Evolutionary conservation across 164 flowering plant genomes (phyloP).

Genomic region (Tetracentron sinense): DNA sequence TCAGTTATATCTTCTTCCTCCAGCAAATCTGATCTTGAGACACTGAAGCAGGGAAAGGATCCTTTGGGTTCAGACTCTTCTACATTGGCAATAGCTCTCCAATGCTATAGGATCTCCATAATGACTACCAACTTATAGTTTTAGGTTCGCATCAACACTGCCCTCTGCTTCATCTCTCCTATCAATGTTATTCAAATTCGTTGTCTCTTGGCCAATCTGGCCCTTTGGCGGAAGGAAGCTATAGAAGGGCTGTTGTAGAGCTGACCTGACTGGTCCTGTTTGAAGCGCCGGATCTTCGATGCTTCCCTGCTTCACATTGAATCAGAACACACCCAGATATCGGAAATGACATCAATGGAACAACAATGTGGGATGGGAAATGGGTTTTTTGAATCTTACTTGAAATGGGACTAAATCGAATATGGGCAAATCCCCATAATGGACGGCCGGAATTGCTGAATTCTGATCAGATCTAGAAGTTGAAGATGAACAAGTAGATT

Average conservation of each 20-base stretch:
- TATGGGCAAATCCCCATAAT: conserved; percentile 15
- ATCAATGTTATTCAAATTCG: neutral
- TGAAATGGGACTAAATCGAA: conserved; percentile 26
- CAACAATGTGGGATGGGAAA: neutral
- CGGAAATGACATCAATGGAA: neutral
- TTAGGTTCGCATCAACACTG: conserved; percentile 39
- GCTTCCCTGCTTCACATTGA: conserved; percentile 16
- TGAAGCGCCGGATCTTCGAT: conserved; percentile 10
- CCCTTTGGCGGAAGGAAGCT: conserved; percentile 35
- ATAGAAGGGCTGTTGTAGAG: conserved; percentile 21
- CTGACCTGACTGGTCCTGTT: conserved; percentile 11
- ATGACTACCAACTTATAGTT: too few relatives aligned
- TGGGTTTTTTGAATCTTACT: conserved; percentile 24
- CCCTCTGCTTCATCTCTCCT: conserved; percentile 23
- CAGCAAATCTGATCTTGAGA: too few relatives aligned
- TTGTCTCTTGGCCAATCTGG: conserved; percentile 13
- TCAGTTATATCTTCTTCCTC: too few relatives aligned
- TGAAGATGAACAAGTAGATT: conserved; percentile 10
- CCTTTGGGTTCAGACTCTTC: too few relatives aligned
- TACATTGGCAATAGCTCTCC: too few relatives aligned
- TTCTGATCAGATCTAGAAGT: conserved; percentile 24
- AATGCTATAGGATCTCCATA: too few relatives aligned
- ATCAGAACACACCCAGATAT: neutral
- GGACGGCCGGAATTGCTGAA: conserved; percentile 10
- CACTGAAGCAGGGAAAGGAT: too few relatives aligned